Evolutionary conservation across 2,329 filamentous ascomycete species (phyloP).

Genomic region (Trichophyton mentagrophytes): DNA sequence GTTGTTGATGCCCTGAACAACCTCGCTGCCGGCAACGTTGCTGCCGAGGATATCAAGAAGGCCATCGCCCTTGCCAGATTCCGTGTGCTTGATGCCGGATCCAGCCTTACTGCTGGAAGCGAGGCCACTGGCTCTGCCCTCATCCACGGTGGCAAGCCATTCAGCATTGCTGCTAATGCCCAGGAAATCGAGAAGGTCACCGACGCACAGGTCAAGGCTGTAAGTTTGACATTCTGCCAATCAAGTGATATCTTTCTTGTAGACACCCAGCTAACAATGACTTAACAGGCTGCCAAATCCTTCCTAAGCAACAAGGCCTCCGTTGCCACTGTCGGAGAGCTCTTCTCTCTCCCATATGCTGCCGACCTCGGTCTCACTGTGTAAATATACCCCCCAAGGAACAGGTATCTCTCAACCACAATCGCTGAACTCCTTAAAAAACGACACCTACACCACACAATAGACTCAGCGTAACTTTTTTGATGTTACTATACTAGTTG

Average conservation of each 20-base stretch:
- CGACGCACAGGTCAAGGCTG: conserved; percentile 70
- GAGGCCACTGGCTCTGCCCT: conserved; percentile 75
- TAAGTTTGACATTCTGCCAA: conserved; percentile 38
- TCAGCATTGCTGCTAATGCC: conserved; percentile 68
- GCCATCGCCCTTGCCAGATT: conserved; percentile 90
- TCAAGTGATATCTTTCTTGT: conserved; percentile 8
- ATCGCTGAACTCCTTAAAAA: neutral
- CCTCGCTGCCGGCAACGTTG: conserved; percentile 60
- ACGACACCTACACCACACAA: neutral
- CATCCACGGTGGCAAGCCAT: conserved; percentile 66
- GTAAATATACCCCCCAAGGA: conserved; percentile 41
- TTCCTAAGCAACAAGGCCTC: conserved; percentile 80
- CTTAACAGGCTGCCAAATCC: conserved; percentile 64
- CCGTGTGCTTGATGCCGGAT: conserved; percentile 67
- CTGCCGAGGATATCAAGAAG: conserved; percentile 79
- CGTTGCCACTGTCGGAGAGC: conserved; percentile 79
- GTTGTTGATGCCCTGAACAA: conserved; percentile 72
- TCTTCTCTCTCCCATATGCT: conserved; percentile 80
- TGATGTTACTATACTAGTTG: conserved; percentile 1
- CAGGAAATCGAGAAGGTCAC: conserved; percentile 71
- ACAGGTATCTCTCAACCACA: neutral
- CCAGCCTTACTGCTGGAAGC: conserved; percentile 64
- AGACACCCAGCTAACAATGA: conserved; percentile 13
- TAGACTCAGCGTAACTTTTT: neutral
- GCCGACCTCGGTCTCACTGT: conserved; percentile 89